Evolutionary conservation across 2,329 filamentous ascomycete genomes (phyloP), one percentile per base, ranked within the genome.

Genomic region (Paraconiothyrium brasiliense): DNA sequence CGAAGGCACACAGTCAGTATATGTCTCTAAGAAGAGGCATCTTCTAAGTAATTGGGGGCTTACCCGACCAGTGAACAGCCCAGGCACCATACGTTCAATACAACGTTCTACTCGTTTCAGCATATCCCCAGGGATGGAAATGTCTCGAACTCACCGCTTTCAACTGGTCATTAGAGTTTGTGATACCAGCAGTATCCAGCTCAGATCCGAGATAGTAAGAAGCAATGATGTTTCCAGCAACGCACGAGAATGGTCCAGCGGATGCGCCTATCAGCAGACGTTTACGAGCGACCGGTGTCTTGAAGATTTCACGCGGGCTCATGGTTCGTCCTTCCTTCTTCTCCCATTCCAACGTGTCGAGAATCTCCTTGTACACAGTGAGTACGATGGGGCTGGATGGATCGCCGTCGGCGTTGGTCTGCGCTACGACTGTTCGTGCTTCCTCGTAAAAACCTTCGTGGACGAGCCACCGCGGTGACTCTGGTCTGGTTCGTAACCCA

Each of bases 81-180:
- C 0, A 86, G 73, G 57, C 82, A 85, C 79, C 80, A 86, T 2
- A 79, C 80, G 59, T 84, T 85, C n/a, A 86, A 73, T 1, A 85
- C 79, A 37, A 86, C 80, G 46, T 85, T 86, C 69, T 76, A 27
- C 13, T 34, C 2, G 32, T n/a, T 35, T 61, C 20, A 57, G 58
- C 41, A 44, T 4, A 5, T 6, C 7, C 11, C 10, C 3, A 46
- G 7, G 2, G 11, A 37, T 32, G 16, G 20, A 22, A 14, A 20
- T 4, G 9, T 20, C 14, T 11, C 1, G 24, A 20, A 48, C 44
- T 48, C 32, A 49, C 54, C n/a, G 76, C 77, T 63, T 82, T 76
- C 6, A 84, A 73, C 60, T 85, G 83, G 2, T 77, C 73, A 5
- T 72, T 76, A 0, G 74, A 67, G 61, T 82, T 71, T 3, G 77